A percentile compares a stretch with the other conserved stretches of the same genome.
Conservation (phyloP, 495 filamentous ascomycete species). For the Pseudotulostoma volvatum region DNA sequence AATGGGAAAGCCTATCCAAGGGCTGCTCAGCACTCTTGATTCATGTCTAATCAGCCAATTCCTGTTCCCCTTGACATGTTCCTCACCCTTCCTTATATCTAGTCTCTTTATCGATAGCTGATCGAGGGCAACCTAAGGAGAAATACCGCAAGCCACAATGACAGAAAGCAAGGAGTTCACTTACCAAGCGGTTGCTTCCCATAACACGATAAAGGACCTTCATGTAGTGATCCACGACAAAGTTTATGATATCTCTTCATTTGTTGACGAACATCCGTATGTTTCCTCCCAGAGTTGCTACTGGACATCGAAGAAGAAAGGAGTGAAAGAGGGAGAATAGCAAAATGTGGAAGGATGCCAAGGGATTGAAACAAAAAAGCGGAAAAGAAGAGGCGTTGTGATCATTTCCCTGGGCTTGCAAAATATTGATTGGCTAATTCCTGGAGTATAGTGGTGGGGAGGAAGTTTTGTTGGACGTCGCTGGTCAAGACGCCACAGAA, state of each 20-base stretch:
- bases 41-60: too few species aligned
- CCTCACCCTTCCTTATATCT: not conserved
- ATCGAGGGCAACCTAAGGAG: too few species aligned
- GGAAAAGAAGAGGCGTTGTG: too few species aligned
- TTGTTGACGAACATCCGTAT: conserved; percentile 98
- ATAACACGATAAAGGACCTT: conserved; percentile 92
- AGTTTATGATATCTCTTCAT: conserved; percentile 76
- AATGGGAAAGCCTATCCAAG: too few species aligned
- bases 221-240: conserved; percentile 89
- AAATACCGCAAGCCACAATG: conserved; percentile 34
- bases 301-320: not conserved
- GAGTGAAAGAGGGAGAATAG: not conserved
- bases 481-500: conserved; percentile 90
- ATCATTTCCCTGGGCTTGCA: not conserved
- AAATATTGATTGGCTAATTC: conserved; percentile 1
- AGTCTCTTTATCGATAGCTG: too few species aligned
- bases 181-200: conserved; percentile 66
- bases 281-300: conserved; percentile 22
- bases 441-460: conserved; percentile 64
- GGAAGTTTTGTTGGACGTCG: conserved; percentile 93
- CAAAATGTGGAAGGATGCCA: too few species aligned
- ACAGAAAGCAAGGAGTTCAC: conserved; percentile 55
- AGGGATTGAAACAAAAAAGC: too few species aligned
- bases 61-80: not conserved
- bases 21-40: too few species aligned